These are phyloP conservation scores for Simplicillium aogashimaense DNA, from an alignment of 2,329 filamentous ascomycete species.

Conservation along the genomic window DNA sequence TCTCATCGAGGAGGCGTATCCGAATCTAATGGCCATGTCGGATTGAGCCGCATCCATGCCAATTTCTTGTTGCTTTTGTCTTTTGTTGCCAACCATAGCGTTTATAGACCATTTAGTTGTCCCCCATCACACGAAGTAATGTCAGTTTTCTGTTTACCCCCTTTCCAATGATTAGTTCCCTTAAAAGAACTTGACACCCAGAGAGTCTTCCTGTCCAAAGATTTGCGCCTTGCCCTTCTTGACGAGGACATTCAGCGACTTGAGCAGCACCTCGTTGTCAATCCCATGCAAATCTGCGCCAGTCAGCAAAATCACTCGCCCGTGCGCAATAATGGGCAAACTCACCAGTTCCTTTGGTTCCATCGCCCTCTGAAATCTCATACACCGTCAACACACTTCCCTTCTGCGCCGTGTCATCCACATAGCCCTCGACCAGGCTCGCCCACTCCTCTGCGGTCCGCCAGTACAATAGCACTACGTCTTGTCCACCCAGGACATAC, in stretches of 20 bases:
- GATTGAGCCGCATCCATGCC: no score
- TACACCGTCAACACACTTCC: slow-evolving; percentile 85
- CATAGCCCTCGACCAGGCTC: slow-evolving; percentile 64
- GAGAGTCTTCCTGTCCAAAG: slow-evolving; percentile 79
- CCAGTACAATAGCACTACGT: slow-evolving; percentile 73
- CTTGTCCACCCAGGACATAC: slow-evolving; percentile 43
- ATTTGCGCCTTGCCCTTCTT: slow-evolving; percentile 89
- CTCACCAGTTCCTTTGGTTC: slow-evolving; percentile 56
- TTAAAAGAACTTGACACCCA: slow-evolving; percentile 96
- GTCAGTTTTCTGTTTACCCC: no score
- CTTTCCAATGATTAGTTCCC: background rate
- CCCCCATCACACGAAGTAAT: no score
- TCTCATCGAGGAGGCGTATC: slow-evolving; percentile 31
- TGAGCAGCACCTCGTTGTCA: slow-evolving; percentile 71
- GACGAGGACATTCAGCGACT: slow-evolving; percentile 69
- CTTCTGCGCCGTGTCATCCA: slow-evolving; percentile 82
- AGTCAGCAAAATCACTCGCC: background rate
- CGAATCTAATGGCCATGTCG: slow-evolving; percentile 12
- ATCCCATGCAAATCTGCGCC: slow-evolving; percentile 73
- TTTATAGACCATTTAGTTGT: no score
- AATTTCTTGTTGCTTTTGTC: no score
- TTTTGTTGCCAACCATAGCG: no score
- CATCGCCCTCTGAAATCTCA: slow-evolving; percentile 83
- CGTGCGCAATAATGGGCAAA: slow-evolving; percentile 6
- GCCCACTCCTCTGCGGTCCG: slow-evolving; percentile 87